Base-by-base conservation (phyloP, 2,329 filamentous ascomycete species). In the Fusarium nisikadoi region DNA sequence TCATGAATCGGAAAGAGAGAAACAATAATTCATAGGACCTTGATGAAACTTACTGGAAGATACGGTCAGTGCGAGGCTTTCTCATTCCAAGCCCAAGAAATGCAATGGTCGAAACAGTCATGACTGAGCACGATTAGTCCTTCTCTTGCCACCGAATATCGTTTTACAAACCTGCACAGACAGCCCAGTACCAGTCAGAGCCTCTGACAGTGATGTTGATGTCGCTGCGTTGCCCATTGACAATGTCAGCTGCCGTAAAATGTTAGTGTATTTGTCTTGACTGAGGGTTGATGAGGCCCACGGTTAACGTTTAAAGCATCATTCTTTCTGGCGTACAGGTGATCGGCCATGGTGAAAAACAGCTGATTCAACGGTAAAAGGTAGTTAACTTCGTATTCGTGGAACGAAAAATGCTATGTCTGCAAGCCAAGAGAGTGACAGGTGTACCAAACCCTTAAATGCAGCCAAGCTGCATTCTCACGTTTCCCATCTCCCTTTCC, bases 161-260 rank as follows among this genome's bases (percentile, higher is more conserved):
- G 23, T 5, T 25, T 25, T 25, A 25, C 47, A 50, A 2, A 50
- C 47, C 29, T 35, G 47, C 20, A 2, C 39, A 17, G 10, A 36
- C 17, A 12, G 90, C 82, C 80, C 87, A 92, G 76, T 91, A 90
- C 83, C 87, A 90, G 78, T 91, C 84, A 2, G 88, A 91, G 19
- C 89, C 90, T 75, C 80, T 87, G 23, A 79, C 82, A 16, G 89
- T 91, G 74, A 92, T 90, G 70, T 83, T 82, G 43, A 92, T 86
- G 75, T 91, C 83, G 20, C 85, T 71, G 1, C 16, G 39, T 12
- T 68, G 43, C 1, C 71, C 70, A 41, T 74, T 74, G 29, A 74
- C 47, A 3, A 13, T 54, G 17, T 41, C 29, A 9, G 71, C 68
- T 69, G 8, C 5, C 2, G 12, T 16, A 2, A 50, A 4, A 2